These are phyloP conservation scores for Populus ilicifolia DNA, from an alignment of 345 rosid species.

Conservation along the genomic window DNA sequence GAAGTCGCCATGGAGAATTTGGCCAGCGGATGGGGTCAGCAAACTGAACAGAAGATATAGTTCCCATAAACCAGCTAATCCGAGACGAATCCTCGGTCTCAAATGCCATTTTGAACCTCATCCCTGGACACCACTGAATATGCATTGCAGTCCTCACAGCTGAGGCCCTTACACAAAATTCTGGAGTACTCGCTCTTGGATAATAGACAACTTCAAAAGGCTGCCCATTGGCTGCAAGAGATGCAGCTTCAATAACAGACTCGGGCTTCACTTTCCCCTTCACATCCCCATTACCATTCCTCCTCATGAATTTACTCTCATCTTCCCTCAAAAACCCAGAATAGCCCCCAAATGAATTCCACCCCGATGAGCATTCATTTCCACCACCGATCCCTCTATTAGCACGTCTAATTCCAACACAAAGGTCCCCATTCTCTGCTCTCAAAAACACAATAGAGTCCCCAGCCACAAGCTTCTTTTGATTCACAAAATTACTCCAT, in stretches of 20 bases:
- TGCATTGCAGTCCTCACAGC: conserved; percentile 65
- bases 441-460: conserved; percentile 87
- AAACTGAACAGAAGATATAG: conserved; percentile 72
- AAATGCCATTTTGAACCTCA: conserved; percentile 96
- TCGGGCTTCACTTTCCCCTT: conserved; percentile 57
- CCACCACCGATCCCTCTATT: conserved; percentile 74
- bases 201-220: conserved; percentile 78
- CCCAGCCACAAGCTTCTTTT: conserved; percentile 96
- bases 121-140: conserved; percentile 80
- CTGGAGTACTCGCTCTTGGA: conserved; percentile 82
- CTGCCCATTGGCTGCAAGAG: conserved; percentile 57
- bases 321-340: conserved; percentile 58
- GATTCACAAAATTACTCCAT: conserved; percentile 96
- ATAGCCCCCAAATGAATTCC: conserved; percentile 62
- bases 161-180: conserved; percentile 72
- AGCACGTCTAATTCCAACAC: conserved; percentile 87
- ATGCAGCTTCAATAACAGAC: conserved; percentile 71
- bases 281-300: conserved; percentile 33
- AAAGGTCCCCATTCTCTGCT: conserved; percentile 82
- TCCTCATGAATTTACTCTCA: conserved; percentile 42
- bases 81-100: conserved; percentile 91
- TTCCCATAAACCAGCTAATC: conserved; percentile 97
- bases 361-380: conserved; percentile 57
- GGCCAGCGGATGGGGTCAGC: conserved; percentile 81
- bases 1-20: conserved; percentile 87